Evolutionary conservation across 495 filamentous ascomycete genomes (phyloP), one percentile per base, ranked within the genome.

Genomic region (Xylaria telfairii): DNA sequence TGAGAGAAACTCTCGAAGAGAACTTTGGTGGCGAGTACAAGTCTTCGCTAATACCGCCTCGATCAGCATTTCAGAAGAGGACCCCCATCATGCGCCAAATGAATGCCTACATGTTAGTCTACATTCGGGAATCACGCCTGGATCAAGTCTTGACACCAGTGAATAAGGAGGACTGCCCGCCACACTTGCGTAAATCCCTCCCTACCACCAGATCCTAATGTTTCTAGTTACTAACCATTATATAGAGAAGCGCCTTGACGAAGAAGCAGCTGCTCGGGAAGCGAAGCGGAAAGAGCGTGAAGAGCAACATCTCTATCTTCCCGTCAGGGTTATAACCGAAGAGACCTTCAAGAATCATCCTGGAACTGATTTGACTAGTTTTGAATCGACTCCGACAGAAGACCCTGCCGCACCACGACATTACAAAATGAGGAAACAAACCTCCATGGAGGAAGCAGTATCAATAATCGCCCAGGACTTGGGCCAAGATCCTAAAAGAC

Each of bases 51-150:
- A 82, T 84, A 4, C 78, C 81, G 17, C 44, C 77, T 15, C 78
- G 81, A 7, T 61, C 78, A 13, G 69, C 76, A 1, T 71, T 75
- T 7, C 80, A 81, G 32, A 87, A 86, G 73, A 83, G 82, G 73
- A 75, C 84, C 2, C 82, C 83, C 0, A 68, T 85, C n/a, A 86
- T 88, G 80, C 80, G 87, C 32, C 84, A 86, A 41, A 88, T 86
- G 81, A 90, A 86, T 74, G 96, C 96, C 19, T 99, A 99, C 83
- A 99, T 99, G 96, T 81, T 99, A 82, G 96, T 99, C 17, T 99
- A 99, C 77, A 91, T 98, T 71, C 91, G 96, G 34, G 93, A 97
- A 81, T 92, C 90, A 60, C 87, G 91, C 54, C 80, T 93, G 44
- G 93, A 97, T 75, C 86, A 91, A 71, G 90, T 98, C 67, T 87